Evolutionary conservation across 441 rosid species (phyloP), one percentile per base, ranked within the genome.

Genomic region (Euphorbia schlechtendalii): DNA sequence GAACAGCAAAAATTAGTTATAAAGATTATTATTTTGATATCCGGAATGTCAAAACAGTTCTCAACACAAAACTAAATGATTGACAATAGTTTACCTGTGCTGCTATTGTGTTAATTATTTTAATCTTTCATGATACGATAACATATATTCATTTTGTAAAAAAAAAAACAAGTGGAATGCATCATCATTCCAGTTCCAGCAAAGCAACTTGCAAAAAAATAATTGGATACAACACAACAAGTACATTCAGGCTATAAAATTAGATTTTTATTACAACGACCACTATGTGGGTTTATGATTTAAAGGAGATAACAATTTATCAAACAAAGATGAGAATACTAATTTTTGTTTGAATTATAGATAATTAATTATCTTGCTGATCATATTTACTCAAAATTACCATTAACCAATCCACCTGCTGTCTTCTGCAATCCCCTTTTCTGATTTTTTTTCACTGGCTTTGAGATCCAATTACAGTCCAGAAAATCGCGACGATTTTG

Each of bases 401-500:
- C 27, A 61, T 13, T 45, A 3, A 12, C 41, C 13, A 8, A 30
- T 24, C 48, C 21, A 18, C n/a, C 11, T 54, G 38, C 24, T 57
- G 27, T 58, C 32, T 32, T 58, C 41, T 34, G 56, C 24, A 49
- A 49, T 22, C 46, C 9, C 53, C 27, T 46, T 38, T 67, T 58
- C 52, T 34, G 30, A 4, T 25, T 34, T 22, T 60, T 40, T 41
- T 60, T 40, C 53, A 49, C 3, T 40, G 52, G 63, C 51, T 52
- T 15, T n/a, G 53, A 64, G 24, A 52, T 66, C 43, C 21, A 52
- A 4, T 20, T 8, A 17, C 10, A 10, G 21, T 15, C 36, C 18
- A 5, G 15, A 25, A 53, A 54, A 34, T 43, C 36, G 36, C 56
- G 17, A 40, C 8, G 68, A 18, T 68, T 58, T 71, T 66, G 72